A percentile compares a stretch with the other conserved stretches of the same genome.
These are phyloP conservation scores for Dactylis glomerata DNA, from an alignment of 176 grass and related monocot genomes.

Conservation along the genomic window DNA sequence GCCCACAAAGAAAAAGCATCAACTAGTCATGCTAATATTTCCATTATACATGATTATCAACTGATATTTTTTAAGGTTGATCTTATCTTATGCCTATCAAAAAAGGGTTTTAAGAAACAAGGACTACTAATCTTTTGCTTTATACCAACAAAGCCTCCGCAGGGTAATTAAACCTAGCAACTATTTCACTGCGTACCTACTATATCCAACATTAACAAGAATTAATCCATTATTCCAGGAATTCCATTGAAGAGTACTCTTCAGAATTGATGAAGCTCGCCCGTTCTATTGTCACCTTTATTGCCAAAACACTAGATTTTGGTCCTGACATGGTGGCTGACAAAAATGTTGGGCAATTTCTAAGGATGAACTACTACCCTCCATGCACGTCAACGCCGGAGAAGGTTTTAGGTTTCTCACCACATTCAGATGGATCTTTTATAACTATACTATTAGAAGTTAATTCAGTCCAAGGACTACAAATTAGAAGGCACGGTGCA, in stretches of 20 bases:
- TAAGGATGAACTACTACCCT: constrained; percentile 71
- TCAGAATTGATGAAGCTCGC: constrained; percentile 24
- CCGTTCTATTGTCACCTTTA: constrained; percentile 14
- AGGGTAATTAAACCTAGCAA: no score
- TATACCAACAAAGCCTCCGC: no score
- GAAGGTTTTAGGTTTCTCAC: constrained; percentile 58
- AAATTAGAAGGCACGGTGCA: constrained; percentile 33
- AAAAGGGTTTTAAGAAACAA: no score
- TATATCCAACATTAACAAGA: background rate
- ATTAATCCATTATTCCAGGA: constrained; percentile 9
- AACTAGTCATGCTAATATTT: background rate
- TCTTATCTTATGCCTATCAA: background rate
- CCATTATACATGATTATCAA: background rate
- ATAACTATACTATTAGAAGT: constrained; percentile 40
- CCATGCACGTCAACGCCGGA: constrained; percentile 35
- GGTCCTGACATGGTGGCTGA: constrained; percentile 13
- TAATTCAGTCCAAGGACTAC: constrained; percentile 46
- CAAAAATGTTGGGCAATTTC: constrained; percentile 29
- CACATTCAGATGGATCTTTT: constrained; percentile 45
- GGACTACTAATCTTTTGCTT: background rate
- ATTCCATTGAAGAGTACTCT: constrained; percentile 49
- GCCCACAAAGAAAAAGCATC: background rate
- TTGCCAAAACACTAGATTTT: constrained; percentile 37
- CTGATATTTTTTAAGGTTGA: background rate
- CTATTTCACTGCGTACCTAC: background rate